Base-by-base conservation (phyloP, 805 yeast species). In the Jamesozyma rosinii region DNA sequence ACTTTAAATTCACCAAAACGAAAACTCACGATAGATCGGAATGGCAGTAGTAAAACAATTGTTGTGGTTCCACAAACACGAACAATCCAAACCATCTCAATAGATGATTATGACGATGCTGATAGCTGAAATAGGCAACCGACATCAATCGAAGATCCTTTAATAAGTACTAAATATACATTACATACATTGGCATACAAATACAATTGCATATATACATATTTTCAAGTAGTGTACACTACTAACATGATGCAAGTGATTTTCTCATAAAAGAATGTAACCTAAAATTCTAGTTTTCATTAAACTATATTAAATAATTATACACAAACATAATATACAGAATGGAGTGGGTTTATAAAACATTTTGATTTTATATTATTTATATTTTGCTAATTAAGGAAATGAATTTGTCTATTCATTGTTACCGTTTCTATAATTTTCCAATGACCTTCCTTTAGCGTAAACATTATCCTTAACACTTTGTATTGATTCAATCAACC, bases 391-490 rank as follows among this genome's bases (percentile, higher is more conserved):
- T n/a, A 6, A 17, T 34, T 18, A 6, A 37, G 17, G 24, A 27
- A 17, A 13, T 20, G 20, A 29, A 14, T 27, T 30, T 5, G 5
- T 21, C 6, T 6, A 26, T 10, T 35, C 42, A 31, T n/a, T 35
- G n/a, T 32, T 32, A 3, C 26, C 35, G 27, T 21, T 38, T 15
- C 18, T 35, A 34, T 43, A 56, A 52, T 71, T 74, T 49, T 74
- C 76, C 43, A 76, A 65, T 3, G 78, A 72, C 51, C 76, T 71
- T 1, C 82, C 82, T 41, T 69, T 68, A 11, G 77, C 76, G 46
- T 76, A 78, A 46, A 69, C 68, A 49, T 77, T 79, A 45, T 75
- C 75, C 53, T 73, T 76, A n/a, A 78, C 77, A 49, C 69, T 68
- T 38, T 70, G 61, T 18, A 50, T 44, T 1, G 58, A 51, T 22